Evolutionary conservation across 164 flowering plant genomes (phyloP), one percentile per base, ranked within the genome.

Genomic region (Berberis vulgaris): DNA sequence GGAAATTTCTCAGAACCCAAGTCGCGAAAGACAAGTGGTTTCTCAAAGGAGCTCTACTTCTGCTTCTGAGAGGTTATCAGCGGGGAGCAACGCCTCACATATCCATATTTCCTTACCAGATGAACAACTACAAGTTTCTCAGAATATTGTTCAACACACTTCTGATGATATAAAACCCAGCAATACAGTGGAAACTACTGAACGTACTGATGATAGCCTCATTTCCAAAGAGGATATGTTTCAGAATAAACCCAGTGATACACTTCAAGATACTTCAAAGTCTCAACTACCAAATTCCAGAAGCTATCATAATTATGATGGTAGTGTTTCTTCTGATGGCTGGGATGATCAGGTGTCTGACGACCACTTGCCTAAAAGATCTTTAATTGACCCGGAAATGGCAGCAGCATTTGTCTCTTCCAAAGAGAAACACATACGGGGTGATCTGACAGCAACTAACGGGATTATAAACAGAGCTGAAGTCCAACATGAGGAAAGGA

Each of bases 291-390:
- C 7, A 10, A 26, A 7, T 41, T 42, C 59, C 26, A 78, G 64
- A 71, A 80, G 70, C 67, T 70, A 66, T 65, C 63, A 71, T 71
- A 82, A 74, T 57, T 77, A 86, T 70, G 87, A 82, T 64, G 85
- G 83, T 12, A 85, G 89, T 68, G 76, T 74, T 49, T 89, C 89
- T 62, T 86, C 94, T 55, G 87, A 86, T 68, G 85, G 74, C 61
- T 69, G 50, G 65, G 84, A 82, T 41, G 83, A 80, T 64, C 78
- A 72, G 68, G 57, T 75, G 54, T 73, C 67, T 53, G 68, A 73
- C 49, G 76, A 40, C 13, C 54, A 62, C 7, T 6, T 13, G 0
- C 69, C 71, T 45, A 61, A 53, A 64, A 68, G 69, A 64, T 39
- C 65, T 52, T 11, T 5, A 1, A 13, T 59, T 41, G 67, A 72